Conservation (phyloP, 192 early-diverging fungal species). For the Backusella psychrophila region DNA sequence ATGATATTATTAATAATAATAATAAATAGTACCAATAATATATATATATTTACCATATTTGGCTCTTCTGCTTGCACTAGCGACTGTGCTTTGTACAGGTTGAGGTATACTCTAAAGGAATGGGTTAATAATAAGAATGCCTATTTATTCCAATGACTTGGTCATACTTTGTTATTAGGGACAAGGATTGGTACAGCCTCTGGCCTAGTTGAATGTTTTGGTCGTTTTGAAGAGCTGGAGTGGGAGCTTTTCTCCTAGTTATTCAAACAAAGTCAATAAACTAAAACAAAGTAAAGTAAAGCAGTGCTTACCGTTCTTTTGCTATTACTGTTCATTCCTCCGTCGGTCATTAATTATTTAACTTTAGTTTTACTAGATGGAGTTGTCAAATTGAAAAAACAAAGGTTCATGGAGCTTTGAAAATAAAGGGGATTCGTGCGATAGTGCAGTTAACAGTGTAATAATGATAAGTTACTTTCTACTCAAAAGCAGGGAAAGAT, state of each 20-base stretch:
- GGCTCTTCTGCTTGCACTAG: no score
- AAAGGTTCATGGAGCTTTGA: neutral
- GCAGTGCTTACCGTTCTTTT: neutral
- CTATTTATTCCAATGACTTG: no score
- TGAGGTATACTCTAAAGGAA: no score
- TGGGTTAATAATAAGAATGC: no score
- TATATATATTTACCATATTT: no score
- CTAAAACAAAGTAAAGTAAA: neutral
- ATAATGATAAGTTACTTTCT: neutral
- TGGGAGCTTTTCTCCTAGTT: neutral
- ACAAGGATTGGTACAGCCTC: no score
- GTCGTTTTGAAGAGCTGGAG: neutral
- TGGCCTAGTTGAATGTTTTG: neutral
- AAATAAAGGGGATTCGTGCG: neutral
- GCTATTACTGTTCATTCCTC: neutral
- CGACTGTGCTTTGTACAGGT: no score
- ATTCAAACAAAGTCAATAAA: neutral
- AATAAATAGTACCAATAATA: no score
- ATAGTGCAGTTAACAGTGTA: neutral
- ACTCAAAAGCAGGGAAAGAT: neutral
- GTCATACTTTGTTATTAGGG: no score
- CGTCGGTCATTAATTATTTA: neutral
- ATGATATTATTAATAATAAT: no score
- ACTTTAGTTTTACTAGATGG: neutral
- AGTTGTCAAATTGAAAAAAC: neutral